Base-by-base conservation (phyloP, 2,329 filamentous ascomycete genomes). In the Metarhizium robertsii region DNA sequence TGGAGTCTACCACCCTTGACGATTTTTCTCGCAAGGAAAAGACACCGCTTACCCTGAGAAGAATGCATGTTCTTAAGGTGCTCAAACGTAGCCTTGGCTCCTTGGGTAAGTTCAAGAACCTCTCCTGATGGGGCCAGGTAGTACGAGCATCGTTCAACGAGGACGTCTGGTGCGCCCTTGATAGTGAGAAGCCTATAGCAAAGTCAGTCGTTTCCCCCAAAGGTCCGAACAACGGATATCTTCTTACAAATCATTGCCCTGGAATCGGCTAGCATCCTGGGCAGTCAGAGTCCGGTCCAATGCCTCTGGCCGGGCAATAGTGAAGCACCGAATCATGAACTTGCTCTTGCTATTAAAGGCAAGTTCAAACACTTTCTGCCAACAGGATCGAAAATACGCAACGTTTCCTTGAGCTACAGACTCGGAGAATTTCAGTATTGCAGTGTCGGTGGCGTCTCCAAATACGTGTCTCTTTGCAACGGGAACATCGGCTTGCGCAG, bases 271-370 rank as follows among this genome's bases (percentile, higher is more conserved):
- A 1, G 67, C 69, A 20, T 72, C 71, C 6, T 60, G 62, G 3
- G 62, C 54, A 1, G 73, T 67, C 4, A 80, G 59, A 1, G 74
- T 75, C n/a, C 71, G 67, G 1, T 52, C 40, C 8, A 67, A 49
- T 2, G 58, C 61, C 53, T 66, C 65, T n/a, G 67, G 65, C 34
- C 71, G 65, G 2, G 68, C 69, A 43, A 78, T 61, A 2, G 74
- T 74, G 51, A 86, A 79, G 0, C 84, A 78, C 38, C 82, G 78
- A 54, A 91, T 80, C 83, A 90, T 91, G 66, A 84, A 91, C 69
- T 92, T 92, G 71, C 90, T 91, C 74, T 89, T 89, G 71, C 85
- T 89, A 72, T 91, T 91, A 68, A 92, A 92, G 0, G 85, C 81
- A 32, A 89, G 73, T 54, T 87, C 83, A 61, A 84, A 90, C 2